Percentiles rank a stretch among this genome's conserved stretches.
Evolutionary conservation across 2,329 filamentous ascomycete species (phyloP).

Genomic region (Xylariaceae sp.): DNA sequence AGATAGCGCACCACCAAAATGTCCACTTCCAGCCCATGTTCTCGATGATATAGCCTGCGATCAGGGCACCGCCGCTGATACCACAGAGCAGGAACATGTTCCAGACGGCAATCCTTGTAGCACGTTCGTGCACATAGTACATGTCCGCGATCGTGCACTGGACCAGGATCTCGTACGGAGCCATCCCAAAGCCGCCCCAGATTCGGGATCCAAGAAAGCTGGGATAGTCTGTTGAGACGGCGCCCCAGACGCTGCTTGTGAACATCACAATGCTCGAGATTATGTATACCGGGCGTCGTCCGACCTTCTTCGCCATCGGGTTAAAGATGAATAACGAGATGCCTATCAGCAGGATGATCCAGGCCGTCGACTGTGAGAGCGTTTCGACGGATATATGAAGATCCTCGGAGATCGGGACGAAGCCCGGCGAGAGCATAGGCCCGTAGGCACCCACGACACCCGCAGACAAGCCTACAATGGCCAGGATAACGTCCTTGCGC

Average conservation of each 20-base stretch:
- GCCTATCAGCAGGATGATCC: conserved; percentile 41
- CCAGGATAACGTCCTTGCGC: conserved; percentile 32
- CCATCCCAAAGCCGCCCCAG: conserved; percentile 40
- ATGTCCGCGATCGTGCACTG: conserved; percentile 42
- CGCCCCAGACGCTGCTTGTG: conserved; percentile 39
- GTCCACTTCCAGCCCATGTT: conserved; percentile 35
- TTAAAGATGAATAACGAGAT: conserved; percentile 42
- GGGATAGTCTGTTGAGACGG: conserved; percentile 32
- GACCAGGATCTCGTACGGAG: conserved; percentile 43
- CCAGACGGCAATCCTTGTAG: conserved; percentile 33
- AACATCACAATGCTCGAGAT: conserved; percentile 39
- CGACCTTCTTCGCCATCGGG: conserved; percentile 42
- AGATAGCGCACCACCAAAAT: conserved; percentile 38
- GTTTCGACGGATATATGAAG: conserved; percentile 35
- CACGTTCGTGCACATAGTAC: conserved; percentile 39
- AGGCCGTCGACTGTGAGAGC: conserved; percentile 38
- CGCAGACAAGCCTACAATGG: conserved; percentile 29
- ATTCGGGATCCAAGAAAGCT: conserved; percentile 40
- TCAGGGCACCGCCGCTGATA: conserved; percentile 32
- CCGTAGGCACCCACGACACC: conserved; percentile 27
- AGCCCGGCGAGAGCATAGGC: conserved; percentile 29
- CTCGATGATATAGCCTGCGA: conserved; percentile 33
- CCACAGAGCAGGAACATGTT: conserved; percentile 33
- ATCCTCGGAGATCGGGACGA: conserved; percentile 31
- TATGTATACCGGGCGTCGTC: conserved; percentile 42